These are phyloP conservation scores for Globisporangium okanoganense DNA, from an alignment of 352 stramenopile species.

Conservation along the genomic window DNA sequence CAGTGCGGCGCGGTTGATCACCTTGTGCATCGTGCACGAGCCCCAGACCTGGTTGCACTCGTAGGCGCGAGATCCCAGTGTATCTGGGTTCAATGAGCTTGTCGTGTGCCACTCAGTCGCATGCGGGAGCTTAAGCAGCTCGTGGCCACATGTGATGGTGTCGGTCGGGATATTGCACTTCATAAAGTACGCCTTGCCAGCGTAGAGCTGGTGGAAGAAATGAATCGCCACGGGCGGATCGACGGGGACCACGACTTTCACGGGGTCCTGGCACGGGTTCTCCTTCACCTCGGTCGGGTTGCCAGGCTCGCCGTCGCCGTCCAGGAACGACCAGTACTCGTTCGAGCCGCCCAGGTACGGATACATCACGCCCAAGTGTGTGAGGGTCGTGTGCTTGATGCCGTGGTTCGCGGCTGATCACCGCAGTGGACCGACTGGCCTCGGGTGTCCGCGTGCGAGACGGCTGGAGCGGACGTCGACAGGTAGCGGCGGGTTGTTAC, in stretches of 20 bases:
- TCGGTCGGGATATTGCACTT: conserved; percentile 27
- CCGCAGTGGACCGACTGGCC: too few relatives aligned
- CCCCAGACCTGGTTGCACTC: too few relatives aligned
- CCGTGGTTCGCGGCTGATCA: too few relatives aligned
- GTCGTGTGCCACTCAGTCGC: not conserved
- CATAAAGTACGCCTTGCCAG: conserved; percentile 33
- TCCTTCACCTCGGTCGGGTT: conserved; percentile 1
- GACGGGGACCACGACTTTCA: conserved; percentile 28
- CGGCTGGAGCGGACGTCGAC: too few relatives aligned
- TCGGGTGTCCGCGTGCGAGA: too few relatives aligned
- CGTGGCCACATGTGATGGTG: conserved; percentile 12
- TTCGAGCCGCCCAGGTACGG: conserved; percentile 23
- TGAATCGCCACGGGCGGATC: conserved; percentile 41
- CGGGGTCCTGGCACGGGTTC: conserved; percentile 34
- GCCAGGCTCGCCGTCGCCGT: conserved; percentile 5
- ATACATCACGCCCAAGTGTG: conserved; percentile 39
- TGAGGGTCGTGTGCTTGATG: conserved; percentile 53
- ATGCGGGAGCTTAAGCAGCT: not conserved
- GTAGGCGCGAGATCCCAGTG: too few relatives aligned
- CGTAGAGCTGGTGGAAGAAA: conserved; percentile 43
- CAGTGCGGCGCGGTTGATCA: too few relatives aligned
- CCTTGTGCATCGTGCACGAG: too few relatives aligned
- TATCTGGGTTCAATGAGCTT: too few relatives aligned
- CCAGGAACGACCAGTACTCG: conserved; percentile 48
- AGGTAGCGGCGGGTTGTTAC: too few relatives aligned